phyloP scores from a whole-genome alignment of 371 early-diverging fungal species.

The Rhizopus arrhizus region DNA sequence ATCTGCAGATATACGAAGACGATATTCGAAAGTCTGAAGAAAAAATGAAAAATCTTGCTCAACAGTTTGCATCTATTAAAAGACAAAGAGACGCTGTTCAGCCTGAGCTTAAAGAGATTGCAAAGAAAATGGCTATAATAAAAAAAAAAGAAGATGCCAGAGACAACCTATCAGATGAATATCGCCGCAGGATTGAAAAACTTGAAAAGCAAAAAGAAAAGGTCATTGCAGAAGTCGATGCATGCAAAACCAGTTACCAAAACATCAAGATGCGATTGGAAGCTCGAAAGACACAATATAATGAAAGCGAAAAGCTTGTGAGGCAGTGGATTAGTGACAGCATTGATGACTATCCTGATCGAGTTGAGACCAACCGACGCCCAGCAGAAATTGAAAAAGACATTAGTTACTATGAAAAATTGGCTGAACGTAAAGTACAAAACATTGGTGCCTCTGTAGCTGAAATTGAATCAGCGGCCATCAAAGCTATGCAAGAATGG shows the following conservation, averaged over 20 bases:
- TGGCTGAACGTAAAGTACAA: neutral
- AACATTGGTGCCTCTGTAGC: slow-evolving; percentile 48
- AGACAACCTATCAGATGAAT: neutral
- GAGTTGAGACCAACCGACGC: slow-evolving; percentile 57
- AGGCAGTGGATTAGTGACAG: slow-evolving; percentile 56
- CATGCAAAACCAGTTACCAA: neutral
- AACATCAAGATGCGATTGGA: slow-evolving; percentile 8
- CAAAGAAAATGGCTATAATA: slow-evolving; percentile 8
- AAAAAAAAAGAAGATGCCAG: slow-evolving; percentile 18
- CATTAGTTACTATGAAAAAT: neutral
- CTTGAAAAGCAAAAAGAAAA: slow-evolving; percentile 7
- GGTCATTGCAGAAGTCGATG: neutral
- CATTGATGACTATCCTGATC: slow-evolving; percentile 61
- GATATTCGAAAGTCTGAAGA: slow-evolving; percentile 31
- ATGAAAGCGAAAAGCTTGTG: slow-evolving; percentile 5
- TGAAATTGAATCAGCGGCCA: slow-evolving; percentile 58
- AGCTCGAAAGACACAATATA: neutral
- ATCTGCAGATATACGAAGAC: slow-evolving; percentile 59
- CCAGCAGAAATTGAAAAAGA: slow-evolving; percentile 57
- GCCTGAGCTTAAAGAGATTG: slow-evolving; percentile 7
- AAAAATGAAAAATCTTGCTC: slow-evolving; percentile 9
- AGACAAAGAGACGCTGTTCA: slow-evolving; percentile 3
- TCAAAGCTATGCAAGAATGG: slow-evolving; percentile 52
- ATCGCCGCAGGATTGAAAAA: slow-evolving; percentile 9
- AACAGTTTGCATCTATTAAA: slow-evolving; percentile 21